Conservation (phyloP, 1,284 basidiomycete genomes). For the Stygiomarasmius scandens region DNA sequence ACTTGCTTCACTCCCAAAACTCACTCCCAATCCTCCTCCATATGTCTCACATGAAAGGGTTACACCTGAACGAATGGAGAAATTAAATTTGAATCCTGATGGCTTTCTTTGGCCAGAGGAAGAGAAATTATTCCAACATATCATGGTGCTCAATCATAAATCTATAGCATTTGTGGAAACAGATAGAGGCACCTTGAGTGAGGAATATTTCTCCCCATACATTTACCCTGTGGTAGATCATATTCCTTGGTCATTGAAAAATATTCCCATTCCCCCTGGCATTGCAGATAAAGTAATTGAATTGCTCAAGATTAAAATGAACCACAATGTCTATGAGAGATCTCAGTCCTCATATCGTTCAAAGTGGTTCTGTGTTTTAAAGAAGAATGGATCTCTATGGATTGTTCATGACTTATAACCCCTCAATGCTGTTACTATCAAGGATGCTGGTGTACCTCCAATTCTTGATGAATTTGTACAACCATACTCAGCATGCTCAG, state of each 20-base stretch:
- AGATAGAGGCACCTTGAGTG: conserved; percentile 25
- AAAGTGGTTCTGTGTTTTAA: conserved; percentile 40
- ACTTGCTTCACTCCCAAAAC: conserved; percentile 8
- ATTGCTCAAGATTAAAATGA: not conserved
- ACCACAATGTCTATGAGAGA: conserved; percentile 36
- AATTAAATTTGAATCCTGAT: conserved; percentile 21
- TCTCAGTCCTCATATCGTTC: conserved; percentile 41
- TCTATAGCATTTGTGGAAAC: conserved; percentile 22
- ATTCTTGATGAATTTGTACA: conserved; percentile 9
- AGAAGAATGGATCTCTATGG: conserved; percentile 32
- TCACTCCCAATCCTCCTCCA: conserved; percentile 19
- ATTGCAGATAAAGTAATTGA: not conserved
- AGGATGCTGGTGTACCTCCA: conserved; percentile 29
- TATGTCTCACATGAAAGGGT: conserved; percentile 18
- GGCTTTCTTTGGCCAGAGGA: conserved; percentile 31
- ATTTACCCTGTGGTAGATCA: conserved; percentile 31
- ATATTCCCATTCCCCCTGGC: conserved; percentile 1
- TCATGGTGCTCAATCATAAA: conserved; percentile 26
- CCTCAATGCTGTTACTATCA: conserved; percentile 33
- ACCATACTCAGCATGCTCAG: not conserved
- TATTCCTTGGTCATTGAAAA: conserved; percentile 13
- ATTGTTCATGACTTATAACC: conserved; percentile 34
- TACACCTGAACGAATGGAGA: conserved; percentile 17
- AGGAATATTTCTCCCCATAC: conserved; percentile 35
- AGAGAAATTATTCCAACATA: conserved; percentile 26